These are phyloP conservation scores for Fragaria nilgerrensis DNA, from an alignment of 306 rosid species.

Conservation along the genomic window DNA sequence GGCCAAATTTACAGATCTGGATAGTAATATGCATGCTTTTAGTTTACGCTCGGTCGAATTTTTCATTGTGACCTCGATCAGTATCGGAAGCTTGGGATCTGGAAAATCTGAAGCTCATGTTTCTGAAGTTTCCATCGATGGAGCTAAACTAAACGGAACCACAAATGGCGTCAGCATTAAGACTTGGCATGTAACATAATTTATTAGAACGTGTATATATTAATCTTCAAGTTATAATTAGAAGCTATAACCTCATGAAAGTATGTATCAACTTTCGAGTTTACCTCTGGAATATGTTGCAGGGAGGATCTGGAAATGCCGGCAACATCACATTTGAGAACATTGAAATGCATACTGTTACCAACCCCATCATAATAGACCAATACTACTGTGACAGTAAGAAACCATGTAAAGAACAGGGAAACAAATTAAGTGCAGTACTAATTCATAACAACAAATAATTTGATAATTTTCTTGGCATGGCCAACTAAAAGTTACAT, in stretches of 20 bases:
- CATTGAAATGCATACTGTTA: slow-evolving; percentile 57
- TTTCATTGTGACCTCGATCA: slow-evolving; percentile 17
- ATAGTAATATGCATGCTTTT: background rate
- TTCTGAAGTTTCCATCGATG: slow-evolving; percentile 42
- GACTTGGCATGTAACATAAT: slow-evolving; percentile 50
- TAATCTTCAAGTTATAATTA: background rate
- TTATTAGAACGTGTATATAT: background rate
- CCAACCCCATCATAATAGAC: slow-evolving; percentile 65
- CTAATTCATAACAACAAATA: background rate
- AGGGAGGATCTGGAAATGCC: slow-evolving; percentile 87
- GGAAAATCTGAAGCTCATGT: slow-evolving; percentile 50
- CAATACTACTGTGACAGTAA: slow-evolving; percentile 70
- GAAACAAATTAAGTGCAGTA: background rate
- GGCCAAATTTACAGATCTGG: background rate
- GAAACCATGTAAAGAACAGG: slow-evolving; percentile 51
- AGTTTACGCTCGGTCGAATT: background rate
- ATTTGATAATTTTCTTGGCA: background rate
- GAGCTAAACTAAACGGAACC: slow-evolving; percentile 63
- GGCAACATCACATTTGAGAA: slow-evolving; percentile 54
- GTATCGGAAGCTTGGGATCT: slow-evolving; percentile 81
- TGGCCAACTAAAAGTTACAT: background rate
- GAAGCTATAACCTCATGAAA: background rate
- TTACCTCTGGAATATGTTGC: background rate
- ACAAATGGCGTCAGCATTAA: slow-evolving; percentile 76
- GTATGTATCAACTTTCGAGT: background rate